These are phyloP conservation scores for Beauveria brongniartii DNA, from an alignment of 2,329 filamentous ascomycete species.

Conservation along the genomic window DNA sequence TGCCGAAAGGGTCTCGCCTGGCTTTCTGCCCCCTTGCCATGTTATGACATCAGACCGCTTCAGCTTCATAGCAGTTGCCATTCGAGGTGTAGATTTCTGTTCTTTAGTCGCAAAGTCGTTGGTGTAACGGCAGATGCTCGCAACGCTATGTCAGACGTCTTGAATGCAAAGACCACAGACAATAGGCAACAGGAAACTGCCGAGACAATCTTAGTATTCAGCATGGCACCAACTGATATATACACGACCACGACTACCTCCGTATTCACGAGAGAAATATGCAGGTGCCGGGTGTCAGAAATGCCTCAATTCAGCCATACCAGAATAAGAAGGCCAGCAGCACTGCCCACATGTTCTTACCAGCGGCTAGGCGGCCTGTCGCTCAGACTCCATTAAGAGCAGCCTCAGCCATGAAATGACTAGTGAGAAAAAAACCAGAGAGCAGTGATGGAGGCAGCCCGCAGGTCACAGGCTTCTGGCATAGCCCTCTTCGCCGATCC, in stretches of 20 bases:
- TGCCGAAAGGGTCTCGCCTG: slow-evolving; percentile 7
- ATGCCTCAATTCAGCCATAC: slow-evolving; percentile 1
- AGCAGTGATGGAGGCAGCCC: neutral
- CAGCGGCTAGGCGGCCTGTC: slow-evolving; percentile 5
- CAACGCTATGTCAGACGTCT: no score
- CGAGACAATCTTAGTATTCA: no score
- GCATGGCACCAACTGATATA: no score
- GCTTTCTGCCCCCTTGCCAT: neutral
- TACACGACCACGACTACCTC: no score
- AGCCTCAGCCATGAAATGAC: neutral
- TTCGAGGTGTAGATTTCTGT: neutral
- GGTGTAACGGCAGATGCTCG: no score
- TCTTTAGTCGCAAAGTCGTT: no score
- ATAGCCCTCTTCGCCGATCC: slow-evolving; percentile 7
- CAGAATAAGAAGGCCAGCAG: slow-evolving; percentile 2
- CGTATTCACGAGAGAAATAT: no score
- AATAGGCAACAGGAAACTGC: no score
- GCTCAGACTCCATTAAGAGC: neutral
- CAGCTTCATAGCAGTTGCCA: neutral
- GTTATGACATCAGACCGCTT: slow-evolving; percentile 10
- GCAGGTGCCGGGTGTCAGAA: neutral
- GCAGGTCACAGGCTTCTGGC: neutral
- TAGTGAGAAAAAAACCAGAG: neutral
- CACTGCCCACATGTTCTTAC: neutral
- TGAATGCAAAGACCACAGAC: no score